A percentile compares a stretch with the other conserved stretches of the same genome.
These are phyloP conservation scores for Tolypocladium sp. DNA, from an alignment of 2,329 filamentous ascomycete species.

Conservation along the genomic window DNA sequence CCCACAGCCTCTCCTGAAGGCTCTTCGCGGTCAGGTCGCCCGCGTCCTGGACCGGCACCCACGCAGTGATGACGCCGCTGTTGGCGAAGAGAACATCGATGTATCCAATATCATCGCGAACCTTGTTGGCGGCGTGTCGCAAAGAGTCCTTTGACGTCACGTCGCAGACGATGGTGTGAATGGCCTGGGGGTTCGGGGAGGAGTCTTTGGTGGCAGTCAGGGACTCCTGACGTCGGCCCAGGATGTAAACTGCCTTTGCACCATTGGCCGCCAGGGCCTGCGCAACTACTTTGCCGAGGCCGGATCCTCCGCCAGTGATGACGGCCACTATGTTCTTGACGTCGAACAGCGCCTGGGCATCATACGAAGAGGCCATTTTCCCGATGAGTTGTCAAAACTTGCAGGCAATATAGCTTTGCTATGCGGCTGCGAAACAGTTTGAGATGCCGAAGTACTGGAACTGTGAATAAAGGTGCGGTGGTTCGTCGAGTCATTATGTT, in stretches of 20 bases:
- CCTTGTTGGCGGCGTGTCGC: slow-evolving; percentile 47
- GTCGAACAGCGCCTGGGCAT: slow-evolving; percentile 31
- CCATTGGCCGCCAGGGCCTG: slow-evolving; percentile 25
- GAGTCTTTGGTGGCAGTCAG: slow-evolving; percentile 14
- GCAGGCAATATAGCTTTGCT: background rate
- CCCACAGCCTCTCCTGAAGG: slow-evolving; percentile 10
- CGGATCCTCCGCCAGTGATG: slow-evolving; percentile 48
- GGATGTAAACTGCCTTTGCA: slow-evolving; percentile 27
- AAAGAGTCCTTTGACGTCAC: slow-evolving; percentile 37
- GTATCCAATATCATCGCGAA: slow-evolving; percentile 46
- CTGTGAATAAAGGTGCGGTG: too few species aligned
- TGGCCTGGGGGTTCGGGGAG: slow-evolving; percentile 15
- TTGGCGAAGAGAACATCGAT: slow-evolving; percentile 56
- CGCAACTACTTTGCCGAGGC: slow-evolving; percentile 46
- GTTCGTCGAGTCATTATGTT: too few species aligned
- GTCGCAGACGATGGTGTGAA: slow-evolving; percentile 28
- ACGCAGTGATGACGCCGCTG: slow-evolving; percentile 34
- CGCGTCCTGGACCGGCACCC: background rate
- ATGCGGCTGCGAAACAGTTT: background rate
- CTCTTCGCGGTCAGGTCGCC: slow-evolving; percentile 2
- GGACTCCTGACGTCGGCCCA: slow-evolving; percentile 26
- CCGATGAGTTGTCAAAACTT: background rate
- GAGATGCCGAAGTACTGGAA: too few species aligned
- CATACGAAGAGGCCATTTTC: slow-evolving; percentile 7
- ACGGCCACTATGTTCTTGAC: slow-evolving; percentile 47